phyloP scores from a whole-genome alignment of 805 yeast genomes.

The Lachancea sp. region DNA sequence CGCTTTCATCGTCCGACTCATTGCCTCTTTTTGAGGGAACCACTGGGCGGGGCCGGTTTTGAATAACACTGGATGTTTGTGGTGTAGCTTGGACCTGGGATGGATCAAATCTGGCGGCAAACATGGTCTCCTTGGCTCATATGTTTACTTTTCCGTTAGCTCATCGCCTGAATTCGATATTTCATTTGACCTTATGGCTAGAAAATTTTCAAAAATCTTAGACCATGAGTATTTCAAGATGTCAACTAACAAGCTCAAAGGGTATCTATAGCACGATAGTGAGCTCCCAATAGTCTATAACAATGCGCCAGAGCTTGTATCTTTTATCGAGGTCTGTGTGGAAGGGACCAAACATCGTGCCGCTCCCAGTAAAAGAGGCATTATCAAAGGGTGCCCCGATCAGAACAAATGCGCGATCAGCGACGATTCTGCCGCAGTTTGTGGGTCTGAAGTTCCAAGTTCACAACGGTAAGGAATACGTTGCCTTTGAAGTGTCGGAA shows the following conservation, averaged over 20 bases:
- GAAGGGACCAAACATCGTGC: conserved; percentile 89
- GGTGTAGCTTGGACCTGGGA: conserved; percentile 16
- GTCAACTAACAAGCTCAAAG: not conserved
- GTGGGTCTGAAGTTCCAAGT: conserved; percentile 92
- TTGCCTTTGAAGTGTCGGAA: conserved; percentile 77
- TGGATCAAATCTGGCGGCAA: conserved; percentile 63
- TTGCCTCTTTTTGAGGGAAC: conserved; percentile 10
- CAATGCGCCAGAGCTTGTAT: conserved; percentile 23
- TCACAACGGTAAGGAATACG: conserved; percentile 93
- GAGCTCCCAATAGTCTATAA: not conserved
- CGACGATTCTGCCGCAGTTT: conserved; percentile 92
- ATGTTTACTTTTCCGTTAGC: not conserved
- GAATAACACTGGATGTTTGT: not conserved
- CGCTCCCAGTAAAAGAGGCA: conserved; percentile 88
- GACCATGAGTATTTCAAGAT: not conserved
- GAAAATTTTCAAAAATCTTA: conserved; percentile 2
- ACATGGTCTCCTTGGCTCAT: conserved; percentile 37
- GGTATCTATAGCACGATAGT: not conserved
- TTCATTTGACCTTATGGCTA: not conserved
- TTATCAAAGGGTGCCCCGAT: conserved; percentile 74
- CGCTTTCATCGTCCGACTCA: conserved; percentile 12
- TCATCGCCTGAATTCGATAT: conserved; percentile 6
- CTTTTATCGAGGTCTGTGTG: conserved; percentile 49
- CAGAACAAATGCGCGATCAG: conserved; percentile 91
- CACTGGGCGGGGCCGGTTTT: not conserved